Base-by-base conservation (phyloP, 805 yeast species). In the Kodamaea leandrae region DNA sequence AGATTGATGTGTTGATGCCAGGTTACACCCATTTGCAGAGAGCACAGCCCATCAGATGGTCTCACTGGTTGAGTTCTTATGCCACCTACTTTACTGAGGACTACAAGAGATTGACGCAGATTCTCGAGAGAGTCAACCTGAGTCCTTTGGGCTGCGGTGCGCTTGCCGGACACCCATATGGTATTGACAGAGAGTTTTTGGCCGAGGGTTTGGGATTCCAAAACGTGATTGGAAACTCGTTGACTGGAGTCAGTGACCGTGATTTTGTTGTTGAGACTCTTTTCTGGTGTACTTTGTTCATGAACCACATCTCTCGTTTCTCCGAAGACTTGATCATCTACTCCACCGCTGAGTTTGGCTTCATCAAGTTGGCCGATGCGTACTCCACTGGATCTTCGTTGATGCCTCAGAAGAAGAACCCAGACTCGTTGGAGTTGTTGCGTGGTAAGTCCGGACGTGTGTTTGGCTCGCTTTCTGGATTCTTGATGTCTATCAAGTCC, bases 1-100 rank as follows among this genome's bases (percentile, higher is more conserved):
- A 93, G 67, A 86, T 93, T 45, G 95, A 85, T 53, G 85, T 84
- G 14, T 75, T 93, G 58, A 93, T 93, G 98, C 99, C 99, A 8
- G 99, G 99, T 32, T 93, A 93, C 71, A 93, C 99, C 10, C 99
- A 93, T 69, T 72, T 93, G 61, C 99, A 93, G 74, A 85, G 96
- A 63, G 98, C 98, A 2, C 99, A 90, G 68, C 99, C 99, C n/a
- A 93, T 93, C 58, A 80, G 99, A 68, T 93, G 99, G 99, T 75
- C 97, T 1, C 99, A 93, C 63, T 91, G 97, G 96, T 73, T 93
- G 51, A 80, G 91, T 51, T 82, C 88, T 61, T 91, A 93, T 58
- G 97, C 96, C 27, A 91, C 99, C 2, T 93, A 90, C 60, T 83
- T 93, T 64, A 78, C 90, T 7, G 89, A 89, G 58, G 99, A 93